Evolutionary conservation across 192 early-diverging fungal species (phyloP).

Genomic region (Dissophora ornata): DNA sequence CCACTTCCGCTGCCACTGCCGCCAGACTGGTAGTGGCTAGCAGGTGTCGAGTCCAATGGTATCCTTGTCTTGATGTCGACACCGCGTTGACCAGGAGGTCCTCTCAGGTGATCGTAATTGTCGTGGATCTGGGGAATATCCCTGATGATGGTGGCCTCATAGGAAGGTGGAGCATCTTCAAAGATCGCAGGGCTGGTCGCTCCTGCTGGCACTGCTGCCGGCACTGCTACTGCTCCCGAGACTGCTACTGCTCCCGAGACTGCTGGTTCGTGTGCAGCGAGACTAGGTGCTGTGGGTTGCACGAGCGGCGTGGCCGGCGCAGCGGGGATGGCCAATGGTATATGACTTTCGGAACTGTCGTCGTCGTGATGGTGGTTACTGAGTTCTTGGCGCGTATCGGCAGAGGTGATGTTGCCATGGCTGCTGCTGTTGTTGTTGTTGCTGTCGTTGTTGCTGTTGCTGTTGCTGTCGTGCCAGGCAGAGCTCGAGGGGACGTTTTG

Average conservation of each 20-base stretch:
- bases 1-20: constrained; percentile 15
- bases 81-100: constrained; percentile 45
- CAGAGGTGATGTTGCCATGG: background rate
- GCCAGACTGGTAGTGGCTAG: constrained; percentile 24
- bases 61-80: constrained; percentile 47
- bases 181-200: background rate
- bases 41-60: constrained; percentile 36
- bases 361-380: background rate
- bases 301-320: constrained; percentile 1
- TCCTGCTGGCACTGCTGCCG: background rate
- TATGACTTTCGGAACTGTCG: background rate
- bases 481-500: constrained; percentile 21
- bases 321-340: background rate
- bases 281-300: background rate
- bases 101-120: constrained; percentile 48
- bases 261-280: constrained; percentile 3
- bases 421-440: background rate
- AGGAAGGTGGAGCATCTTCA: constrained; percentile 39
- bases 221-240: background rate
- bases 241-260: no score
- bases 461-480: background rate
- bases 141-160: constrained; percentile 24
- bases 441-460: background rate
- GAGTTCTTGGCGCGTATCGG: background rate
- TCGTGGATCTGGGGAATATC: constrained; percentile 42